Evolutionary conservation across 108 stramenopile genomes (phyloP).

Genomic region (Skeletonema tropicum): DNA sequence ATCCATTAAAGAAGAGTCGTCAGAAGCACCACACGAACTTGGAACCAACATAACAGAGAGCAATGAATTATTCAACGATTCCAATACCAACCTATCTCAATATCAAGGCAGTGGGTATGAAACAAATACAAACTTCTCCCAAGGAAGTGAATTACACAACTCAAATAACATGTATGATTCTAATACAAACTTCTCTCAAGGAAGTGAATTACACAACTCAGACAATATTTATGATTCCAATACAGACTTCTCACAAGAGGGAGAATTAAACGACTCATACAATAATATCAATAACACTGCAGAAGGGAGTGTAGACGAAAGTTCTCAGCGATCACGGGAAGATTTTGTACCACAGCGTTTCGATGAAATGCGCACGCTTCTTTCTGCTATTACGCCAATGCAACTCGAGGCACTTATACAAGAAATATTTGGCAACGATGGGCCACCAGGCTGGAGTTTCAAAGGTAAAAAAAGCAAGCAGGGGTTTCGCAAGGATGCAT

Average conservation of each 20-base stretch:
- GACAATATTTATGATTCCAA: neutral
- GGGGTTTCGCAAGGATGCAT: slow-evolving; percentile 35
- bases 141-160: neutral
- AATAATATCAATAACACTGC: too few relatives aligned
- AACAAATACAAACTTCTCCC: neutral
- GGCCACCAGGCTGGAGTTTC: neutral
- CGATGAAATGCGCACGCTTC: slow-evolving; percentile 37
- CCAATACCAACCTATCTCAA: neutral
- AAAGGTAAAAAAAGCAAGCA: slow-evolving; percentile 12
- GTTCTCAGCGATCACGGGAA: neutral
- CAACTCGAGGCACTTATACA: slow-evolving; percentile 36
- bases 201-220: neutral
- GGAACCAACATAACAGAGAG: too few relatives aligned
- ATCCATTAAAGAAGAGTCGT: neutral
- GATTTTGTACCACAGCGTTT: slow-evolving; percentile 27
- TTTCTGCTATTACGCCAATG: slow-evolving; percentile 29
- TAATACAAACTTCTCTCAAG: neutral
- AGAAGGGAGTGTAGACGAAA: neutral
- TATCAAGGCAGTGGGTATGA: neutral
- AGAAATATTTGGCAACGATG: slow-evolving; percentile 28
- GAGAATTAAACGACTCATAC: neutral
- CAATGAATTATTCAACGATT: neutral
- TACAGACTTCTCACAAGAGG: neutral
- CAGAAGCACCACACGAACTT: neutral
- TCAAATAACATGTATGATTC: neutral